Evolutionary conservation across 441 rosid genomes (phyloP).

Genomic region (Croton setiger): DNA sequence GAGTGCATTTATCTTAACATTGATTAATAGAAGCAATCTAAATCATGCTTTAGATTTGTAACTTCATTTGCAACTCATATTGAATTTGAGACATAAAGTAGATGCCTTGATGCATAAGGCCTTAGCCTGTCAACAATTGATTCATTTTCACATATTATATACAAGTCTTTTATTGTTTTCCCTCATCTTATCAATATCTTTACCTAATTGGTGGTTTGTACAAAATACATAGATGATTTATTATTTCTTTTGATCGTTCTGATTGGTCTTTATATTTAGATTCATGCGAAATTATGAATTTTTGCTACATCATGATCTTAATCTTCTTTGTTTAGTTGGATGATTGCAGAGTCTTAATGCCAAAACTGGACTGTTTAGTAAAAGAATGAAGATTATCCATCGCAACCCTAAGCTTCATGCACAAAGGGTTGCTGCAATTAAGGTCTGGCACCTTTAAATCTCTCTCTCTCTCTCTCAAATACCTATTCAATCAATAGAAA

Average conservation of each 20-base stretch:
- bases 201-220: not conserved
- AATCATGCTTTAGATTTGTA: not conserved
- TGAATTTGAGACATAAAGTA: not conserved
- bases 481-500: not conserved
- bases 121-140: not conserved
- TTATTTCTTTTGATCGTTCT: conserved; percentile 6
- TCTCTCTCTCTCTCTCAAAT: too few relatives aligned
- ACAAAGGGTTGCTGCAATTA: conserved; percentile 87
- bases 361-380: conserved; percentile 88
- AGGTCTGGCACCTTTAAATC: too few relatives aligned
- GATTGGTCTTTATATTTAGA: conserved; percentile 3
- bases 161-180: not conserved
- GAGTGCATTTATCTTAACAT: not conserved
- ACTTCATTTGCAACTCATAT: not conserved
- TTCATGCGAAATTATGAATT: not conserved
- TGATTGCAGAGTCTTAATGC: conserved; percentile 91
- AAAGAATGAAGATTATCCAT: conserved; percentile 90
- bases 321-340: conserved; percentile 47
- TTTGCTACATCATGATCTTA: conserved; percentile 24
- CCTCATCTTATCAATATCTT: not conserved
- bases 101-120: too few relatives aligned
- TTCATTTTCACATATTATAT: not conserved
- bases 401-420: conserved; percentile 79
- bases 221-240: not conserved
- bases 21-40: conserved; percentile 1